Evolutionary conservation across 257 asterid species (phyloP), one percentile per base, ranked within the genome.

Genomic region (Verbena officinalis): DNA sequence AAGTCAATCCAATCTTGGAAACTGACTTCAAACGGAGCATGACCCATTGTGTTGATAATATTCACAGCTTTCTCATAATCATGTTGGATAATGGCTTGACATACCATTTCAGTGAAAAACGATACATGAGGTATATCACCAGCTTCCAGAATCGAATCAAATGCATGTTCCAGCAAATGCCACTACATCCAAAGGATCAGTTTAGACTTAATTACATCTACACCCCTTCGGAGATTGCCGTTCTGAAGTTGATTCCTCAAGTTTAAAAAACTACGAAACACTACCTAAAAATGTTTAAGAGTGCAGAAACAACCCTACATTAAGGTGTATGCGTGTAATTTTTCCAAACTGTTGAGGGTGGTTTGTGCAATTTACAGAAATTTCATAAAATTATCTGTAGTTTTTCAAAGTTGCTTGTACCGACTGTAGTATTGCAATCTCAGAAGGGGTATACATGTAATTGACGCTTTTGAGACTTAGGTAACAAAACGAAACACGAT

Each of bases 111-210:
- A 11, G 64, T 77, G 84, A 93, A 93, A 68, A 82, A 73, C 2
- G 88, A 75, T 16, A 56, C 52, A 58, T 76, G 84, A 50, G 97
- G 99, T 71, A 93, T 63, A 74, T 84, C 90, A 62, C 97, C 97
- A 10, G 79, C 87, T 81, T 90, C 97, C 69, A 93, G 72, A 39
- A 84, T 81, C 20, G 77, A 38, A 60, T 90, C 80, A 62, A 93
- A 83, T 17, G 96, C 92, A 71, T 90, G 97, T 74, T 93, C 95
- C 80, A 93, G 80, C 74, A 93, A 78, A 81, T 90, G 88, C 80
- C 82, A 76, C 99, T 90, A 78, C 78, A 80, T 55, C 56, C 42
- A 62, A 72, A 14, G 50, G 10, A 63, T 55, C 48, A 68, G 33
- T 27, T 27, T 27, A 27, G 33, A 27, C 5, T 5, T 27, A 27